Base-by-base conservation (phyloP, 352 stramenopile species). In the Phytophthora sojae region DNA sequence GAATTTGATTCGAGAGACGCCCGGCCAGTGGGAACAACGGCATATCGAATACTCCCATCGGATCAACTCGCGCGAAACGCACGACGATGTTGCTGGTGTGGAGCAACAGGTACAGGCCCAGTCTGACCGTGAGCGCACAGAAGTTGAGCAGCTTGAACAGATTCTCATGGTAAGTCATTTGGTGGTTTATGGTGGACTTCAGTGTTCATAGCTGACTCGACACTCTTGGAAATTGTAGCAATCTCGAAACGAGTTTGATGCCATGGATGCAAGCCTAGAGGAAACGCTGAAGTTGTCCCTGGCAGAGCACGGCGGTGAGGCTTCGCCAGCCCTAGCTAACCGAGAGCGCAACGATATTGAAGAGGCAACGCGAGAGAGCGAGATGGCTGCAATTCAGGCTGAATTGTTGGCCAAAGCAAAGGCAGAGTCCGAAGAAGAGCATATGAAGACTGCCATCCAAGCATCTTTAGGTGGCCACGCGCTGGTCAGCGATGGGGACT, bases 201-300 rank as follows among this genome's bases (percentile, higher is more conserved):
- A n/a, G 17, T 11, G 23, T 30, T 59, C 19, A 5, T 49, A 23
- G 25, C 55, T 64, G 37, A 71, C 37, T 50, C 26, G 19, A 15
- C n/a, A 29, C 3, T 55, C 73, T 44, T 30, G 3, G 50, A n/a
- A 12, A 45, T 14, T 23, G 25, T 54, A 96, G 88, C 63, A 88
- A 47, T 93, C 85, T 44, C 79, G 86, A 71, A 85, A 86, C 26
- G 84, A 93, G 60, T 95, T 94, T 52, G 82, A 95, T 53, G 75
- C 79, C 9, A 93, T 93, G 86, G 74, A 91, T 42, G 86, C 74
- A 26, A 93, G 80, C 58, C 77, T 96, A 49, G 88, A 96, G 52
- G 85, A 94, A 7, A 90, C 85, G n/a, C 67, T 96, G 8, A 84
- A 91, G 50, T 66, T 78, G 12, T 89, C 86, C 12, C 67, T 94